A percentile compares a stretch with the other conserved stretches of the same genome.
Evolutionary conservation across 176 grass and related monocot genomes (phyloP).

Genomic region (Puccinellia tenuiflora): DNA sequence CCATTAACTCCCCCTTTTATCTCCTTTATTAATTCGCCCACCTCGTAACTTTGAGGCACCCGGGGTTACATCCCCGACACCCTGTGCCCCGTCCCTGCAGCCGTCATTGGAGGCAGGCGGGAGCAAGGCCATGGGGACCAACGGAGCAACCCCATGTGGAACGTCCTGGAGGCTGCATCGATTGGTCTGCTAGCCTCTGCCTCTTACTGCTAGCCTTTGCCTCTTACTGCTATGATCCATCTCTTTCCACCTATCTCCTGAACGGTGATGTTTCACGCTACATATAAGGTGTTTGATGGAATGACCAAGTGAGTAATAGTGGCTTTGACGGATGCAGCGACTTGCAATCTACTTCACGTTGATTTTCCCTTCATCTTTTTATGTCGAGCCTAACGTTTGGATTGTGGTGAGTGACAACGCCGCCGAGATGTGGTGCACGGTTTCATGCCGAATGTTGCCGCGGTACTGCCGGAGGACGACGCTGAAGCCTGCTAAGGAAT

Average conservation of each 20-base stretch:
- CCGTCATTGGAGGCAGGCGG: too few species aligned
- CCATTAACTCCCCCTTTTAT: too few species aligned
- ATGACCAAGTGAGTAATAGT: neutral
- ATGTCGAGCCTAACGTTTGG: neutral
- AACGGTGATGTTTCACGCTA: neutral
- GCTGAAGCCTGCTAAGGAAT: neutral
- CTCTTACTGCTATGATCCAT: neutral
- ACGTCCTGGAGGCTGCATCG: too few species aligned
- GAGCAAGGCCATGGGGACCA: too few species aligned
- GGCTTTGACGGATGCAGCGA: neutral
- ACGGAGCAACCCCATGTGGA: too few species aligned
- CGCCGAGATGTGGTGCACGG: neutral
- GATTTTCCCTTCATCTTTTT: neutral
- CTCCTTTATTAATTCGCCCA: too few species aligned
- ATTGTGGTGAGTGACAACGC: neutral
- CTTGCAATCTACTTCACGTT: neutral
- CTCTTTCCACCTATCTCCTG: neutral
- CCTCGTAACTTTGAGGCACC: too few species aligned
- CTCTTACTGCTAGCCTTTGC: too few species aligned
- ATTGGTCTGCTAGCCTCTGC: too few species aligned
- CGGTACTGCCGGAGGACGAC: neutral
- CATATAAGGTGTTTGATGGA: neutral
- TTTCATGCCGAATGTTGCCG: too few species aligned
- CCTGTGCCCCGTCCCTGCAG: too few species aligned
- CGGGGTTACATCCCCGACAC: too few species aligned